A percentile compares a stretch with the other conserved stretches of the same genome.
phyloP scores from a whole-genome alignment of 2,329 filamentous ascomycete species.

The Calonectria crousiana region DNA sequence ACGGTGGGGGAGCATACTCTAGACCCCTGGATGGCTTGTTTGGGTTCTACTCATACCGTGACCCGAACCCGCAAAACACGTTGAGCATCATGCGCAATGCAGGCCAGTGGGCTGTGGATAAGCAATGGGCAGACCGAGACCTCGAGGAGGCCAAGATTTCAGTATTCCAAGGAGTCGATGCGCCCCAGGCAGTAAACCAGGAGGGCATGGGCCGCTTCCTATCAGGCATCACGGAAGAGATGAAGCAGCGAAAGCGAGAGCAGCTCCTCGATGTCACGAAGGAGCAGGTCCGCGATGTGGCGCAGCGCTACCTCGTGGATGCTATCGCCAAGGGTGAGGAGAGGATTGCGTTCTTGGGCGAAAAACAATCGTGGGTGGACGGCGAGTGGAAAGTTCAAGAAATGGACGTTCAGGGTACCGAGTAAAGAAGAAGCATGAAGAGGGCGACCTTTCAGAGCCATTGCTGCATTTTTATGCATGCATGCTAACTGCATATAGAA shows the following conservation, averaged over 20 bases:
- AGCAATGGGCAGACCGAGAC: conserved; percentile 84
- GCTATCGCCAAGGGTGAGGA: conserved; percentile 70
- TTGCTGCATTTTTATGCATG: conserved; percentile 5
- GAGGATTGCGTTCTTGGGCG: conserved; percentile 81
- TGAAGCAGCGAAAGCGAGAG: conserved; percentile 88
- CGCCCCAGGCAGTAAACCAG: conserved; percentile 85
- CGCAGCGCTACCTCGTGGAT: conserved; percentile 84
- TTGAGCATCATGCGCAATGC: conserved; percentile 86
- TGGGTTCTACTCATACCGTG: conserved; percentile 95
- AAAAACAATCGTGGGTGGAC: conserved; percentile 84
- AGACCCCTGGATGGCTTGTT: conserved; percentile 86
- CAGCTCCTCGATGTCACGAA: conserved; percentile 87
- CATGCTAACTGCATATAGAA: conserved; percentile 25
- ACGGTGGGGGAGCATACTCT: conserved; percentile 90
- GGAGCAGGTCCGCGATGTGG: conserved; percentile 83
- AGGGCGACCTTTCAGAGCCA: not conserved
- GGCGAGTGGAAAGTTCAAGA: conserved; percentile 80
- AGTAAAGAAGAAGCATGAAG: conserved; percentile 39
- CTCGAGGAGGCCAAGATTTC: conserved; percentile 96
- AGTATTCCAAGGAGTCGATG: conserved; percentile 92
- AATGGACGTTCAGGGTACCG: conserved; percentile 71
- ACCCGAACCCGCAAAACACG: conserved; percentile 93
- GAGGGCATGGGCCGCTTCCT: conserved; percentile 91
- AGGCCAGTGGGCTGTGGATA: conserved; percentile 85
- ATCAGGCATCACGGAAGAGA: conserved; percentile 85